Base-by-base conservation (phyloP, 116 monocot genomes). In the Phalaenopsis hybrid region DNA sequence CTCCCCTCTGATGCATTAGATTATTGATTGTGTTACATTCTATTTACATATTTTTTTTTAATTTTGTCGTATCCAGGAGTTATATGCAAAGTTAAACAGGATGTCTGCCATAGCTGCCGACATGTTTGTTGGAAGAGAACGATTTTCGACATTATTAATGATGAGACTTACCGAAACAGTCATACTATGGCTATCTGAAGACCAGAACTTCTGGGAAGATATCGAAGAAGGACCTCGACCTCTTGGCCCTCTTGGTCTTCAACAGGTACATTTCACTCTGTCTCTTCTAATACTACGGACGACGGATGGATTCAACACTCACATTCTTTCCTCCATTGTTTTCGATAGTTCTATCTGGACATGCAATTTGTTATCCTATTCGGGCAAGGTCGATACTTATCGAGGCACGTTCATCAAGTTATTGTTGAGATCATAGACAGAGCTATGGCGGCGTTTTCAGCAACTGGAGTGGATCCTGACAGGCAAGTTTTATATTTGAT, bases 161-260 rank as follows among this genome's bases (percentile, higher is more conserved):
- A 99, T 95, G 93, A 90, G 91, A 78, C 89, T 99, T 55, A 94
- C 92, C 51, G 93, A 99, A 81, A 90, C 95, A 45, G 93, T 99
- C 79, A 91, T 99, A 76, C 57, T 95, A 65, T 99, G 90, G 89
- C 92, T 99, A 82, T 89, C 92, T 41, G 92, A 90, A 80, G 93
- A 99, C 79, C 95, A 92, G 82, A 89, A 82, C 86, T 99, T 99
- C 79, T 99, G 99, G 99, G 99, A 95, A 78, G 99, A 93, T 75
- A 91, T 99, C 78, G 95, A 95, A 88, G 91, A 92, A 72, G 95
- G 92, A 44, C 88, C 88, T 57, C 89, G 82, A 81, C 82, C 95
- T 85, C 81, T 99, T 78, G 99, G 94, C 51, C 92, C 92, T 76
- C 55, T 91, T 44, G 99, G 99, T 37, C 93, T 99, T 86, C 92